A percentile compares a stretch with the other conserved stretches of the same genome.
These are phyloP conservation scores for Thermothelomyces thermophilus DNA, from an alignment of 2,329 filamentous ascomycete genomes.

Conservation along the genomic window DNA sequence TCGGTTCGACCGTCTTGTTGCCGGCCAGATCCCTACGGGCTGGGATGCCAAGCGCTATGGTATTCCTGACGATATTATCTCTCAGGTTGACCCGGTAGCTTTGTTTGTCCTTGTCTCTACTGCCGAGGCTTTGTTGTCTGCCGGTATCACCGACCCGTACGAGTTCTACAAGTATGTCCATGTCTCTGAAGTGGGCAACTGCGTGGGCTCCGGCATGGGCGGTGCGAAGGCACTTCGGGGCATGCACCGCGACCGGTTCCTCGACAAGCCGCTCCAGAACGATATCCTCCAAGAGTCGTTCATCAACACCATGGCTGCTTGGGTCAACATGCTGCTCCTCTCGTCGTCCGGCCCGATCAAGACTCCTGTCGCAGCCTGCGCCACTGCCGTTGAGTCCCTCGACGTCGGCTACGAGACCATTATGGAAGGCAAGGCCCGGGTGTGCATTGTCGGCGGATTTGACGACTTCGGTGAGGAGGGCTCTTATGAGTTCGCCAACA, in stretches of 20 bases:
- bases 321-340: slow-evolving; percentile 98
- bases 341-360: slow-evolving; percentile 98
- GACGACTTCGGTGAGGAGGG: slow-evolving; percentile 99
- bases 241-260: slow-evolving; percentile 97
- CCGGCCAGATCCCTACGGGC: slow-evolving; percentile 91
- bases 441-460: slow-evolving; percentile 97
- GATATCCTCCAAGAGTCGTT: slow-evolving; percentile 99
- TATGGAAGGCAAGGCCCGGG: slow-evolving; percentile 92
- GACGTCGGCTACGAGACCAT: slow-evolving; percentile 99
- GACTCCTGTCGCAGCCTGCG: slow-evolving; percentile 95
- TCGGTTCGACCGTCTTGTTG: slow-evolving; percentile 93
- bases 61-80: slow-evolving; percentile 94
- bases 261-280: slow-evolving; percentile 96
- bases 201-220: slow-evolving; percentile 96
- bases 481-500: slow-evolving; percentile 99
- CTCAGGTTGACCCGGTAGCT: slow-evolving; percentile 93
- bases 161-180: slow-evolving; percentile 99
- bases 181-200: slow-evolving; percentile 96
- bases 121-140: slow-evolving; percentile 80
- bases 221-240: slow-evolving; percentile 85
- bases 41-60: slow-evolving; percentile 97
- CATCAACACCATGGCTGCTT: slow-evolving; percentile 99
- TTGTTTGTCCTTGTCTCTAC: slow-evolving; percentile 92
- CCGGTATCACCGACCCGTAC: slow-evolving; percentile 96
- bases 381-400: slow-evolving; percentile 92